These are phyloP conservation scores for Posidonia australis DNA, from an alignment of 106 monocot genomes.

Conservation along the genomic window DNA sequence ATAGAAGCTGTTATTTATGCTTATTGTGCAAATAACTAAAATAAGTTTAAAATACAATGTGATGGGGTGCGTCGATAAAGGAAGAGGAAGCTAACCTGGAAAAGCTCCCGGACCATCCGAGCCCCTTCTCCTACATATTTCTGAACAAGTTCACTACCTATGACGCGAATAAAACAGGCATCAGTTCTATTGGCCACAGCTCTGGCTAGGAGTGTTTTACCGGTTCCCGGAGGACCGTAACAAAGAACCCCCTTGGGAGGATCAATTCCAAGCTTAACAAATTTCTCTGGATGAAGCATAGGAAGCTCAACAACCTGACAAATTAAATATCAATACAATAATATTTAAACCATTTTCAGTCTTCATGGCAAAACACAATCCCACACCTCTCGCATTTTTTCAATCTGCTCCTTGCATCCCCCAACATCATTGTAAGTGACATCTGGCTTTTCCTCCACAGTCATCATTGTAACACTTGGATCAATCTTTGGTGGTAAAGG, in stretches of 20 bases:
- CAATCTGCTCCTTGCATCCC: constrained; percentile 97
- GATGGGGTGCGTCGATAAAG: background rate
- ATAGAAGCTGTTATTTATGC: background rate
- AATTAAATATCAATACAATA: background rate
- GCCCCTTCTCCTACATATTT: constrained; percentile 99
- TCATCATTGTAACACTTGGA: constrained; percentile 99
- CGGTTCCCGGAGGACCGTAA: constrained; percentile 96
- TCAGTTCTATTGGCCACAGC: constrained; percentile 94
- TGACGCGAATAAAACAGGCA: constrained; percentile 95
- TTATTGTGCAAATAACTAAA: no score
- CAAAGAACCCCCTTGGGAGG: constrained; percentile 97
- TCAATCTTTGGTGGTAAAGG: constrained; percentile 99
- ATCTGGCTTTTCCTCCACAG: constrained; percentile 97
- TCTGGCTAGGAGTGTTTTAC: constrained; percentile 92
- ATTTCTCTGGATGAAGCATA: constrained; percentile 99
- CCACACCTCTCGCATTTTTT: constrained; percentile 92
- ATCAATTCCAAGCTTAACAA: constrained; percentile 99
- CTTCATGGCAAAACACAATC: no score
- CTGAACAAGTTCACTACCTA: constrained; percentile 97
- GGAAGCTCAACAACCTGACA: constrained; percentile 89
- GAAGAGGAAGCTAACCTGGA: constrained; percentile 48
- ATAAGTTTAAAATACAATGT: background rate
- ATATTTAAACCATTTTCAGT: no score
- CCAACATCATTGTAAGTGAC: constrained; percentile 99
- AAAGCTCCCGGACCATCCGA: constrained; percentile 96